phyloP scores from a whole-genome alignment of 169 alveolate genomes.

The Plasmodium chabaudi region DNA sequence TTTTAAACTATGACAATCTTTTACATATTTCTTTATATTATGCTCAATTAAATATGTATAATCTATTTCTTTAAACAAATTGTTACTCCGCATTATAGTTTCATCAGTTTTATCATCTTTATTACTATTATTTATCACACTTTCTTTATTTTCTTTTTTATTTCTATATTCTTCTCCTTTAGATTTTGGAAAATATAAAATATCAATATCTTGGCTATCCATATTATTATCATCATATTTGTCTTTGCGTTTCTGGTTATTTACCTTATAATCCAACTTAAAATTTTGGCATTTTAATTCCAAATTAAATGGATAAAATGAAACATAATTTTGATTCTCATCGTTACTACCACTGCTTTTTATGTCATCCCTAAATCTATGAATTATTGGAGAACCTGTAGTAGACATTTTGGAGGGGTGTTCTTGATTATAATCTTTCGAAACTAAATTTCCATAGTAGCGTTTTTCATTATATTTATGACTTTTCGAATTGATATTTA shows the following conservation, averaged over 20 bases:
- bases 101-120: conserved; percentile 17
- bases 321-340: not conserved
- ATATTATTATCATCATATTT: not conserved
- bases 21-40: conserved; percentile 1
- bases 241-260: not conserved
- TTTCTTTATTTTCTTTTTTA: not conserved
- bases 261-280: not conserved
- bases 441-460: not conserved
- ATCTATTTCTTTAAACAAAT: conserved; percentile 1
- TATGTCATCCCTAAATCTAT: not conserved
- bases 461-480: not conserved
- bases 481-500: not conserved
- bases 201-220: not conserved
- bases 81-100: conserved; percentile 2
- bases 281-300: not conserved
- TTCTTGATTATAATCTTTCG: not conserved
- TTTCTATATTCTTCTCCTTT: not conserved
- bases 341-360: not conserved
- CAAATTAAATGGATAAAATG: not conserved
- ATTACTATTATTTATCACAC: not conserved
- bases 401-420: not conserved
- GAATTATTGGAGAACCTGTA: not conserved
- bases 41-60: not conserved
- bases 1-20: conserved; percentile 21
- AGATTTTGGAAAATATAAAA: not conserved